A percentile compares a stretch with the other conserved stretches of the same genome.
Conservation (phyloP, 345 rosid genomes). For the Aurinia saxatilis region DNA sequence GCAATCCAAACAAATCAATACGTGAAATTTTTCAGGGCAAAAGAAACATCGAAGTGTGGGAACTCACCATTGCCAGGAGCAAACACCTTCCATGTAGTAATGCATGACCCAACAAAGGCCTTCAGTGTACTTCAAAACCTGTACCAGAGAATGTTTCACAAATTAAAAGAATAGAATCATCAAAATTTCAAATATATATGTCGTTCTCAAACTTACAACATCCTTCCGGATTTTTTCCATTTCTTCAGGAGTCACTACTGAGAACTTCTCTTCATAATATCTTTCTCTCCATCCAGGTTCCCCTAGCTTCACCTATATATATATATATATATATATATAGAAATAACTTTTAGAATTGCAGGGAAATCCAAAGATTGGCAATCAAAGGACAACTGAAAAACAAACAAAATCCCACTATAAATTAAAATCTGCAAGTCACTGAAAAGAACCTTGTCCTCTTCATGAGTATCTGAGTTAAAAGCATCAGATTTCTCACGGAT, state of each 20-base stretch:
- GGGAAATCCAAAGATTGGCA: neutral
- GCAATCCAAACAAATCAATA: neutral
- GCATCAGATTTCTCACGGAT: constrained; percentile 77
- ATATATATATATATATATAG: no score
- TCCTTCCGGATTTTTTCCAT: constrained; percentile 72
- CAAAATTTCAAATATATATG: neutral
- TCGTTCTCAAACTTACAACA: constrained; percentile 56
- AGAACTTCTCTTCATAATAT: constrained; percentile 88
- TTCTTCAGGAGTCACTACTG: constrained; percentile 54
- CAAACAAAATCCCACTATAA: neutral
- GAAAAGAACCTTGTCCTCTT: constrained; percentile 77
- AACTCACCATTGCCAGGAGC: constrained; percentile 97
- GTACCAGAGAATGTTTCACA: constrained; percentile 19
- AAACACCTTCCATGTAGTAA: constrained; percentile 97
- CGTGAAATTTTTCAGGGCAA: neutral
- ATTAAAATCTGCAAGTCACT: neutral
- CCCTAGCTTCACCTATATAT: constrained; percentile 78
- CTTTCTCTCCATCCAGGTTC: constrained; percentile 97
- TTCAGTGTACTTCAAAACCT: constrained; percentile 83
- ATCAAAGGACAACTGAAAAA: neutral
- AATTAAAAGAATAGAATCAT: neutral
- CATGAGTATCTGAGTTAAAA: constrained; percentile 54
- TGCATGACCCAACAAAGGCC: constrained; percentile 99
- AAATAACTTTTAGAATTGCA: constrained; percentile 4
- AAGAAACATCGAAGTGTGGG: neutral